phyloP scores from a whole-genome alignment of 2,329 filamentous ascomycete genomes.

The Aaosphaeria pasadenensis region DNA sequence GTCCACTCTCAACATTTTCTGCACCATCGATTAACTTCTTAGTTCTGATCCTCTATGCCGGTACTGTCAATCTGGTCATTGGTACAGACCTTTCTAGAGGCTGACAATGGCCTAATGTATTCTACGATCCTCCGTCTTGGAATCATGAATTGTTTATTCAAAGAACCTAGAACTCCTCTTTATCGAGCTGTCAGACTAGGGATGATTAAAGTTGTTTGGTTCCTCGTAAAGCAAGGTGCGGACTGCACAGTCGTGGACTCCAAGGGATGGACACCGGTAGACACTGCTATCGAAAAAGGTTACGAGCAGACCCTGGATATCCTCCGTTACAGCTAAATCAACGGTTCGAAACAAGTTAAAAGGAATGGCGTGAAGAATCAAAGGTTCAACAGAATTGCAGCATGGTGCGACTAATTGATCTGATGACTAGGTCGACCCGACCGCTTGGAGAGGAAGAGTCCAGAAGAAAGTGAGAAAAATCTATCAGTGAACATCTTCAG shows the following conservation, averaged over 20 bases:
- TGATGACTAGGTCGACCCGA: background rate
- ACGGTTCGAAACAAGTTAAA: no score
- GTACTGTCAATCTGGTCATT: no score
- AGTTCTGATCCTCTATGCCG: no score
- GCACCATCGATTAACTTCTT: background rate
- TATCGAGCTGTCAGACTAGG: background rate
- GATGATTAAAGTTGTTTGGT: no score
- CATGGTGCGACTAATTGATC: background rate
- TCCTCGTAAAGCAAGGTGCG: no score
- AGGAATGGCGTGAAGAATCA: no score
- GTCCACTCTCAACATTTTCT: background rate
- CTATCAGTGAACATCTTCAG: background rate
- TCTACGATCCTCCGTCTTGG: background rate
- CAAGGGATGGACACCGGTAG: no score
- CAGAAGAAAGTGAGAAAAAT: background rate
- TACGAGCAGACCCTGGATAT: no score
- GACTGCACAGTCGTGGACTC: no score
- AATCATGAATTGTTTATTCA: background rate
- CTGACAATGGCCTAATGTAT: background rate
- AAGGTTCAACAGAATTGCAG: background rate
- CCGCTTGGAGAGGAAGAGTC: background rate
- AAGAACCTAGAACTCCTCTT: background rate
- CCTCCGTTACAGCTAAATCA: no score
- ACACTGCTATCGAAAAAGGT: no score
- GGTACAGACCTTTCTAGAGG: background rate